Conservation (phyloP, 495 filamentous ascomycete species). For the Penicillium cataractarum region DNA sequence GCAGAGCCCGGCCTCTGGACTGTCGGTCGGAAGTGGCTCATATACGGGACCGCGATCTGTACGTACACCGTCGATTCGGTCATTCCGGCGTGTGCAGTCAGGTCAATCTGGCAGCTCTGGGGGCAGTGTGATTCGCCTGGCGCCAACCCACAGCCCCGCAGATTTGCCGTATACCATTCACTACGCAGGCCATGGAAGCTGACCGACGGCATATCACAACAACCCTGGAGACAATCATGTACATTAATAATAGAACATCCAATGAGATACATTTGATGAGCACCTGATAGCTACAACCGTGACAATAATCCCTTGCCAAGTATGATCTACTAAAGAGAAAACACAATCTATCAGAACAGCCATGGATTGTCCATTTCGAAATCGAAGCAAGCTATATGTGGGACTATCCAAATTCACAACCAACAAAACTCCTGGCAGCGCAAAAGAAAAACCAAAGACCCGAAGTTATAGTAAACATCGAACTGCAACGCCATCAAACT, state of each 20-base stretch:
- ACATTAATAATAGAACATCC: slow-evolving; percentile 23
- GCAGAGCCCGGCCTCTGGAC: slow-evolving; percentile 24
- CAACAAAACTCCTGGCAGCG: neutral
- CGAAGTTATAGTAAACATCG: neutral
- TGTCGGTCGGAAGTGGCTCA: slow-evolving; percentile 18
- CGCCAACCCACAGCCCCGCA: slow-evolving; percentile 37
- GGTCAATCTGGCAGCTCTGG: slow-evolving; percentile 42
- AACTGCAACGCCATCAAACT: slow-evolving; percentile 10
- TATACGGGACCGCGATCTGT: slow-evolving; percentile 10
- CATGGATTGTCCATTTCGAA: neutral
- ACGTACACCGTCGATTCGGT: slow-evolving; percentile 42
- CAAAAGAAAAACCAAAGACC: neutral
- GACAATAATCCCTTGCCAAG: neutral
- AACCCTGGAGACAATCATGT: slow-evolving; percentile 9
- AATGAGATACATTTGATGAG: neutral
- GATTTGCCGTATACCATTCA: slow-evolving; percentile 52
- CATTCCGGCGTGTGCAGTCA: slow-evolving; percentile 42
- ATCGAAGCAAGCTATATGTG: neutral
- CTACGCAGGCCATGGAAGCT: slow-evolving; percentile 27
- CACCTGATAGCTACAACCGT: neutral
- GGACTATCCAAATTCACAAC: neutral
- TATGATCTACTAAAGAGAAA: neutral
- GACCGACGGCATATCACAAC: neutral
- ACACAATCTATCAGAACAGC: neutral
- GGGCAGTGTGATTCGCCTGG: slow-evolving; percentile 52